These are phyloP conservation scores for Candida chilensis DNA, from an alignment of 805 yeast genomes.

Conservation along the genomic window DNA sequence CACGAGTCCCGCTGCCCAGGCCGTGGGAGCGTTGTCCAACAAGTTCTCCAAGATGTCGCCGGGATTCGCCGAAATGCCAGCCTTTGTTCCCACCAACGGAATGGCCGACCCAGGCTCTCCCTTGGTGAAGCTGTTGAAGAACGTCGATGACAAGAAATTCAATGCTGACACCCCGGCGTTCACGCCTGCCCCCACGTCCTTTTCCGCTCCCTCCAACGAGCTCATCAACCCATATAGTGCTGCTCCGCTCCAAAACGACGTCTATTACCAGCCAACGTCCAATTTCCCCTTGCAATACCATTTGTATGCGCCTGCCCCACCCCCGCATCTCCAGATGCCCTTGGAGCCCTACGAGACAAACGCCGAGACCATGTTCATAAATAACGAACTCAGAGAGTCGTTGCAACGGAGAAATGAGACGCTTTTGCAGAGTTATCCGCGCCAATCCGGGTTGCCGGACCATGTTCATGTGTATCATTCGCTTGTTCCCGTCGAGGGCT, in stretches of 20 bases:
- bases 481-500: conserved; percentile 26
- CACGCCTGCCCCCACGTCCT: conserved; percentile 15
- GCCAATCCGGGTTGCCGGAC: conserved; percentile 27
- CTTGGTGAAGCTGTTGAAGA: conserved; percentile 16
- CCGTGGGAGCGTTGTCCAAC: conserved; percentile 8
- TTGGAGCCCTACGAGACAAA: conserved; percentile 66
- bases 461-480: conserved; percentile 46
- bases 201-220: conserved; percentile 3
- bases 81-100: conserved; percentile 34
- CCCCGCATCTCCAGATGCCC: conserved; percentile 56
- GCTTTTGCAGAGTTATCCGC: conserved; percentile 56
- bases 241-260: conserved; percentile 8
- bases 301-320: conserved; percentile 83
- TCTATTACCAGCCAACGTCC: conserved; percentile 20
- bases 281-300: conserved; percentile 67
- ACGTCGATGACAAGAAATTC: conserved; percentile 14
- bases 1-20: conserved; percentile 4
- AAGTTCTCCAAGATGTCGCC: conserved; percentile 42
- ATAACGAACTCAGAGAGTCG: conserved; percentile 61
- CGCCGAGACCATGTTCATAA: conserved; percentile 61
- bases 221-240: conserved; percentile 2
- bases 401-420: conserved; percentile 74
- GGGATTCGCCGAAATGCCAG: conserved; percentile 33
- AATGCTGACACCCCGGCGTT: conserved; percentile 29
- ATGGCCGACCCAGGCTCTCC: conserved; percentile 17